A percentile compares a stretch with the other conserved stretches of the same genome.
Evolutionary conservation across 1,284 basidiomycete species (phyloP).

Genomic region (Phellopilus nigrolimitatus): DNA sequence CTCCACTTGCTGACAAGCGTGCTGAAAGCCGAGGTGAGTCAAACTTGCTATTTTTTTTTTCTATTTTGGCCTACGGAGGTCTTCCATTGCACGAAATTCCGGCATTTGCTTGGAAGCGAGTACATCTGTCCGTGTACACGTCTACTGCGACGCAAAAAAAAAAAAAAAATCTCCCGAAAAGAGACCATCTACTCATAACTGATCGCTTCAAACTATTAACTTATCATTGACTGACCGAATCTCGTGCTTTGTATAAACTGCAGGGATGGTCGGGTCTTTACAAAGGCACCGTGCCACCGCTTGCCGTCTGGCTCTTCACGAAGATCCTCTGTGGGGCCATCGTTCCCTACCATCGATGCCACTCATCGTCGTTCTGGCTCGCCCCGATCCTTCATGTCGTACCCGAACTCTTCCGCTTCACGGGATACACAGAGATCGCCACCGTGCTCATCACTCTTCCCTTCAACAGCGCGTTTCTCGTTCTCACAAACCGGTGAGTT

Average conservation of each 20-base stretch:
- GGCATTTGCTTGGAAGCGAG: no score
- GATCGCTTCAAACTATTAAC: no score
- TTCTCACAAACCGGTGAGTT: background rate
- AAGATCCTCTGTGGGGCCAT: background rate
- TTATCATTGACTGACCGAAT: no score
- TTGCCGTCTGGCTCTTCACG: background rate
- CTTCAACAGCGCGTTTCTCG: background rate
- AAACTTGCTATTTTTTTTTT: no score
- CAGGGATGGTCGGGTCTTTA: background rate
- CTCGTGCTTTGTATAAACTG: no score
- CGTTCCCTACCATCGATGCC: background rate
- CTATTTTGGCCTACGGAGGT: background rate
- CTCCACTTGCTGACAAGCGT: background rate
- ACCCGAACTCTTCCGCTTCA: background rate
- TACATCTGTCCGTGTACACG: no score
- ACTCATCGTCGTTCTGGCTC: background rate
- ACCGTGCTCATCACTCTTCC: background rate
- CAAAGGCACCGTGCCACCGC: background rate
- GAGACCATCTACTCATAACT: no score
- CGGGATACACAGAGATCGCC: background rate
- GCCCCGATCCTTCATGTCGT: background rate
- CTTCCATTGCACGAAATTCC: no score
- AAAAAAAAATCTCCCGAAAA: no score
- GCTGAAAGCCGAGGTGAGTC: background rate
- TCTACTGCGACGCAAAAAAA: no score